These are phyloP conservation scores for Selaginella tamariscina DNA, from an alignment of 75 land plant genomes.

Conservation along the genomic window DNA sequence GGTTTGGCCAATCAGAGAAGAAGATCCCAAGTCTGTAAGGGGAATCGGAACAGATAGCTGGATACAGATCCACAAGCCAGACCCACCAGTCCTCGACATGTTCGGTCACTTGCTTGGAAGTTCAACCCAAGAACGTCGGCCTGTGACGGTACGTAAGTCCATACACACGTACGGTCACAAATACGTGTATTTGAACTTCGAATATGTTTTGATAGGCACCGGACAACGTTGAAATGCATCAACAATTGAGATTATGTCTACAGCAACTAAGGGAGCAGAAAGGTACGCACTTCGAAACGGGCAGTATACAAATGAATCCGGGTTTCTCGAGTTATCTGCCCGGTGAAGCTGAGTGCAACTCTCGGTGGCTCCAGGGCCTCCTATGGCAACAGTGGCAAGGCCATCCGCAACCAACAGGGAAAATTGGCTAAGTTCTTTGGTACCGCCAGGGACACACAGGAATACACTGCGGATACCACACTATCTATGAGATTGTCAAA, in stretches of 20 bases:
- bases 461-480: not conserved
- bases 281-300: not conserved
- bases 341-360: not conserved
- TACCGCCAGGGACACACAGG: not conserved
- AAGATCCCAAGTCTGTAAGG: not conserved
- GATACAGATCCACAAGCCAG: not conserved
- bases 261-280: not conserved
- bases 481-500: not conserved
- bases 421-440: not conserved
- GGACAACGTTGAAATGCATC: not conserved
- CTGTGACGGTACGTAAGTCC: too few relatives aligned
- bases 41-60: too few relatives aligned
- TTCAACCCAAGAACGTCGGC: not conserved
- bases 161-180: too few relatives aligned
- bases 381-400: too few relatives aligned
- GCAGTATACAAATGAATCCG: not conserved
- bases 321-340: not conserved
- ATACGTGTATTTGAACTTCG: too few relatives aligned
- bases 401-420: not conserved
- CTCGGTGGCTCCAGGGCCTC: too few relatives aligned
- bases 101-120: not conserved
- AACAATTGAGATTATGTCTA: not conserved
- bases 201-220: too few relatives aligned
- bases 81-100: not conserved
- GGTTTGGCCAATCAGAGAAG: not conserved